Conservation (phyloP, 208 protist species). For the Novymonas esmeraldas region DNA sequence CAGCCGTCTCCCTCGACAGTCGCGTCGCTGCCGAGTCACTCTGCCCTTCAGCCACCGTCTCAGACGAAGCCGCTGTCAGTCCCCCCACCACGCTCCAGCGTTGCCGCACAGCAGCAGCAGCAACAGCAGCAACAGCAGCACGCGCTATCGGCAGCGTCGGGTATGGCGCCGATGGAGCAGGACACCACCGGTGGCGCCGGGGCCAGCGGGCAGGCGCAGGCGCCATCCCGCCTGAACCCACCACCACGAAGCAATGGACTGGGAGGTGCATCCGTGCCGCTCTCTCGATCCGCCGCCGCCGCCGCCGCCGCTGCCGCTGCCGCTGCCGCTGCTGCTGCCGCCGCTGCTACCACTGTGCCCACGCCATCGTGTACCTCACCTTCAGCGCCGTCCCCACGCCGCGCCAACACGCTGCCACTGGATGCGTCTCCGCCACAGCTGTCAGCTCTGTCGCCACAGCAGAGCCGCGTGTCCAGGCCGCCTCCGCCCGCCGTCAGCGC, state of each 20-base stretch:
- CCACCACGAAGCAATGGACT: conserved; percentile 9
- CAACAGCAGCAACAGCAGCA: background rate
- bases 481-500: background rate
- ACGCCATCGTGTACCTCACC: too few relatives aligned
- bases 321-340: background rate
- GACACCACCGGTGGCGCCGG: too few relatives aligned
- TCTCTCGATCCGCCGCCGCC: background rate
- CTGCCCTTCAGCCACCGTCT: conserved; percentile 1
- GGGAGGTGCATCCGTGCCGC: background rate
- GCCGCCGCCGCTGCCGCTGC: too few relatives aligned
- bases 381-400: background rate
- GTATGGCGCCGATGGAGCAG: too few relatives aligned
- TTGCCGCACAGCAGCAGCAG: background rate
- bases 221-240: background rate
- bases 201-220: background rate
- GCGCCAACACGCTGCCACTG: conserved; percentile 1
- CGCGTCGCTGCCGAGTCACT: background rate
- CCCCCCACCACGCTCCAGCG: conserved; percentile 8
- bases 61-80: background rate
- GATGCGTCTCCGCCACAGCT: background rate
- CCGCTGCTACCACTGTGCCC: background rate
- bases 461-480: background rate
- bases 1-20: background rate
- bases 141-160: background rate
- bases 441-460: background rate